Conservation (phyloP, 1,284 basidiomycete species). For the Ustilago tritici region DNA sequence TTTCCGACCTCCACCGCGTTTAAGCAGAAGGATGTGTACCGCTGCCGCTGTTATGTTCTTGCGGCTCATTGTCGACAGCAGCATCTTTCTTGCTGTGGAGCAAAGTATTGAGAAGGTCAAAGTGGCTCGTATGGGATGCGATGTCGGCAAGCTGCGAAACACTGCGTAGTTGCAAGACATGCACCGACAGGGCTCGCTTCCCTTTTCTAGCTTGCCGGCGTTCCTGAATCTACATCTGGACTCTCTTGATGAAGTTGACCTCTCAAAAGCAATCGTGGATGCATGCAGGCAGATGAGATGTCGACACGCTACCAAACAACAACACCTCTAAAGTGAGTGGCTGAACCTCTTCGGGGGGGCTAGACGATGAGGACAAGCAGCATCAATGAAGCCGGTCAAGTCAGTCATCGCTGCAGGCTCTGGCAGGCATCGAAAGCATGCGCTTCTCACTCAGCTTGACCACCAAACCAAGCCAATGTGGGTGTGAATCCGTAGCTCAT, state of each 20-base stretch:
- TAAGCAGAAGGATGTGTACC: background rate
- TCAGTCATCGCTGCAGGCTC: conserved; percentile 4
- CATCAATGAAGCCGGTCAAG: conserved; percentile 4
- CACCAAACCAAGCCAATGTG: conserved; percentile 3
- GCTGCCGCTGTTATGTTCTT: background rate
- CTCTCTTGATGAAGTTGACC: too few species aligned
- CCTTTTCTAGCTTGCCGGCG: background rate
- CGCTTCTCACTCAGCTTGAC: conserved; percentile 15
- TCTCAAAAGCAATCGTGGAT: background rate
- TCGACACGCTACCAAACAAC: background rate
- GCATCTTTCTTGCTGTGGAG: background rate
- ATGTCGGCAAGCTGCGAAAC: background rate
- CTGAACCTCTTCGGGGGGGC: background rate
- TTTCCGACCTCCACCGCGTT: background rate
- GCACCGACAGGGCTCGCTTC: conserved; percentile 11
- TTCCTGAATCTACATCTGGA: background rate
- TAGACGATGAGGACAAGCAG: background rate
- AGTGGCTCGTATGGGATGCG: too few species aligned
- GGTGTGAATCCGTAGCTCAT: background rate
- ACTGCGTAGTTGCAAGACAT: conserved; percentile 9
- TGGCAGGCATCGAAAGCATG: conserved; percentile 5
- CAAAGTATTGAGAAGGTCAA: too few species aligned
- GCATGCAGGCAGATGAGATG: conserved; percentile 6
- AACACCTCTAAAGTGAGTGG: conserved; percentile 2
- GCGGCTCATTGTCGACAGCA: background rate